These are phyloP conservation scores for Jaapia argillacea DNA, from an alignment of 768 basidiomycete species.

Conservation along the genomic window DNA sequence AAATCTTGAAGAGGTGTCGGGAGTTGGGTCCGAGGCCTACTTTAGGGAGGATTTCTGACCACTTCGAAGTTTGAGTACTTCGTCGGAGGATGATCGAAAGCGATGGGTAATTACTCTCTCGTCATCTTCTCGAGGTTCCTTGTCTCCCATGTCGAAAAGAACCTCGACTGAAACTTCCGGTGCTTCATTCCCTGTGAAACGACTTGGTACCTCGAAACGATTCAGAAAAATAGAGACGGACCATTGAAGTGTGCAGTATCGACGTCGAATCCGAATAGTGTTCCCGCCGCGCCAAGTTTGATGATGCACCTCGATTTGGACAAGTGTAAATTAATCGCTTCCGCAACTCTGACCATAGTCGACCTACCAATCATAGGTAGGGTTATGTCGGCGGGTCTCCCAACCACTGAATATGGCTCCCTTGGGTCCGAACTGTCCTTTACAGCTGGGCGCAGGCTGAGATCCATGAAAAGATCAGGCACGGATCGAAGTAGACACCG, in stretches of 20 bases:
- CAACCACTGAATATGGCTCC: slow-evolving; percentile 93
- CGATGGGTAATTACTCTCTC: slow-evolving; percentile 26
- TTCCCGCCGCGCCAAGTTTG: slow-evolving; percentile 70
- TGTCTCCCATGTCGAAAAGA: slow-evolving; percentile 32
- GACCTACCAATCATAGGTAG: slow-evolving; percentile 73
- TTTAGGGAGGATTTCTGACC: slow-evolving; percentile 72
- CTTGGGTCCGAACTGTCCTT: slow-evolving; percentile 96
- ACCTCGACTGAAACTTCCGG: slow-evolving; percentile 74
- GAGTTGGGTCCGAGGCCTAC: slow-evolving; percentile 72
- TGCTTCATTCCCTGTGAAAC: slow-evolving; percentile 69
- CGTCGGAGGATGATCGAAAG: background rate
- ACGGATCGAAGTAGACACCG: background rate
- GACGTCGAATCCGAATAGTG: slow-evolving; percentile 77
- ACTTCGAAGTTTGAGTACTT: slow-evolving; percentile 31
- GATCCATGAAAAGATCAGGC: slow-evolving; percentile 1
- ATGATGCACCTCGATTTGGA: slow-evolving; percentile 68
- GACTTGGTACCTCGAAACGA: background rate
- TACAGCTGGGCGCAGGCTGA: slow-evolving; percentile 79
- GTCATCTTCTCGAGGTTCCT: slow-evolving; percentile 27
- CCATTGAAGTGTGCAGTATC: slow-evolving; percentile 96
- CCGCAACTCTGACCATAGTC: background rate
- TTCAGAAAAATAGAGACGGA: slow-evolving; percentile 13
- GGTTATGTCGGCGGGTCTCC: slow-evolving; percentile 89
- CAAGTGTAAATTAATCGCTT: background rate
- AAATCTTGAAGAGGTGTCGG: slow-evolving; percentile 80